Evolutionary conservation across 306 rosid species (phyloP).

Genomic region (Amphicarpaea edgeworthii): DNA sequence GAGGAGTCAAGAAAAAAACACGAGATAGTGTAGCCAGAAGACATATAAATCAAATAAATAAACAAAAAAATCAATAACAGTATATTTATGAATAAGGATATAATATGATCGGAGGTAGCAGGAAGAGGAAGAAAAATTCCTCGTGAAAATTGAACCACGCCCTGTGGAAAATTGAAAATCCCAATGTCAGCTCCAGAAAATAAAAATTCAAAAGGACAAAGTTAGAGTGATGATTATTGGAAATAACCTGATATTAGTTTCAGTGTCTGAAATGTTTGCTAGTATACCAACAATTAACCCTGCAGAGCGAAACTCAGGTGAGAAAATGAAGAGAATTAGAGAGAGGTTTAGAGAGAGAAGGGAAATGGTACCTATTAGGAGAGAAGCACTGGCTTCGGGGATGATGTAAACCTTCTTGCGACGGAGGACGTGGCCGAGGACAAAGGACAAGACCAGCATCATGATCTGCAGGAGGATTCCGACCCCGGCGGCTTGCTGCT

Average conservation of each 20-base stretch:
- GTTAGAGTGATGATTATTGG: not conserved
- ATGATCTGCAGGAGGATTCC: slow-evolving; percentile 99
- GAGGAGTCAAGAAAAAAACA: slow-evolving; percentile 68
- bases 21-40: not conserved
- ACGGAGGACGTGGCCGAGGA: slow-evolving; percentile 97
- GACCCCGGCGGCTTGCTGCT: slow-evolving; percentile 98
- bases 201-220: not conserved
- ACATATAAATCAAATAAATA: slow-evolving; percentile 4
- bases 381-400: slow-evolving; percentile 99
- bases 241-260: slow-evolving; percentile 80
- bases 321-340: not conserved
- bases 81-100: slow-evolving; percentile 62
- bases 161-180: slow-evolving; percentile 56
- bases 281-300: slow-evolving; percentile 94
- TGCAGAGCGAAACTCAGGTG: slow-evolving; percentile 35
- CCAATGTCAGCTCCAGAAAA: slow-evolving; percentile 19
- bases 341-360: not conserved
- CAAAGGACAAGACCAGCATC: slow-evolving; percentile 97
- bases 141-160: slow-evolving; percentile 98
- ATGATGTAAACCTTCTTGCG: slow-evolving; percentile 86
- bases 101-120: slow-evolving; percentile 98
- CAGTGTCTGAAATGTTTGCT: slow-evolving; percentile 90
- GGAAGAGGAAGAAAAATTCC: slow-evolving; percentile 95
- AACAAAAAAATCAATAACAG: not conserved
- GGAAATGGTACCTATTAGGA: slow-evolving; percentile 72